Percentiles rank a stretch among this genome's conserved stretches.
Evolutionary conservation across 352 stramenopile species (phyloP).

Genomic region (Phytophthora agathidicida): DNA sequence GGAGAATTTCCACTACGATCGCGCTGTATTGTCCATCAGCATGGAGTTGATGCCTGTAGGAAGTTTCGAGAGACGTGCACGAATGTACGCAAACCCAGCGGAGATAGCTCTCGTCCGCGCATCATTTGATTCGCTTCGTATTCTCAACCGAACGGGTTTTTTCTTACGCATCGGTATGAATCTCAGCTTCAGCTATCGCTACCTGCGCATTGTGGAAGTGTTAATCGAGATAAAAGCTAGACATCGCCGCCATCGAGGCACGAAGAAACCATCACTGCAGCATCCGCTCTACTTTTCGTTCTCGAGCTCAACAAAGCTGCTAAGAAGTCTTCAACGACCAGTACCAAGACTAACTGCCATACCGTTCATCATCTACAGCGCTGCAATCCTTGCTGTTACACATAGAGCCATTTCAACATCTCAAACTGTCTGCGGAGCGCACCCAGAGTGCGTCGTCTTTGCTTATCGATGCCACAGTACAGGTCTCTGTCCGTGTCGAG

Average conservation of each 20-base stretch:
- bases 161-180: conserved; percentile 41
- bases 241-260: background rate
- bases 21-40: conserved; percentile 26
- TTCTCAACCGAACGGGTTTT: conserved; percentile 24
- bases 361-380: conserved; percentile 23
- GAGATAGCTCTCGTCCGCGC: conserved; percentile 34
- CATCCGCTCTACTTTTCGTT: too few species aligned
- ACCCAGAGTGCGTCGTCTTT: conserved; percentile 36
- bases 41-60: conserved; percentile 29
- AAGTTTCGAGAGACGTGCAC: conserved; percentile 39
- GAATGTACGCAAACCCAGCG: conserved; percentile 33
- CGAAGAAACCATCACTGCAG: background rate
- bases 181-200: conserved; percentile 38
- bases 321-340: too few species aligned
- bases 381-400: conserved; percentile 6
- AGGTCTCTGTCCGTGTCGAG: conserved; percentile 31
- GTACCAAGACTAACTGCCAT: background rate
- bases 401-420: conserved; percentile 16
- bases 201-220: conserved; percentile 36
- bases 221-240: conserved; percentile 16
- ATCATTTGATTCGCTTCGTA: conserved; percentile 38
- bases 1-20: conserved; percentile 36
- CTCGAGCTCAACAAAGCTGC: too few species aligned
- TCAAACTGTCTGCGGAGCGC: conserved; percentile 4
- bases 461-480: conserved; percentile 23